phyloP scores from a whole-genome alignment of 371 early-diverging fungal genomes.

The Rhizopus delemar region DNA sequence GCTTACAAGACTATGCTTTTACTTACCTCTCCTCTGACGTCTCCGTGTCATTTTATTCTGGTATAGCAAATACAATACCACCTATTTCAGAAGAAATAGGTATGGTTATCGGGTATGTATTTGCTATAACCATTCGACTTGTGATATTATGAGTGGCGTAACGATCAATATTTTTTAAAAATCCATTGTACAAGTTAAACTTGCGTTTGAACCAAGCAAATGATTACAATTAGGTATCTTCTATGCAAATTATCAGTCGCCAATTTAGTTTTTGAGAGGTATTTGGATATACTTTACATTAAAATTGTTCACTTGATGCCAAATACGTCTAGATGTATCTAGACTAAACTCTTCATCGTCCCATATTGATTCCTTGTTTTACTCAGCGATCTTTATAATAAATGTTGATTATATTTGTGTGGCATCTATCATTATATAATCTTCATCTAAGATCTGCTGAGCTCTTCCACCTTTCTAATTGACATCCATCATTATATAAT shows the following conservation, averaged over 20 bases:
- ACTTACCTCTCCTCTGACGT: constrained; percentile 12
- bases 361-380: constrained; percentile 13
- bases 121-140: constrained; percentile 18
- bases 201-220: constrained; percentile 32
- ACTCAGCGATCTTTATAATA: neutral
- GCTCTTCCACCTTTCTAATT: neutral
- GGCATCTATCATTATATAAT: neutral
- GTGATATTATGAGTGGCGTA: constrained; percentile 21
- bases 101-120: constrained; percentile 10
- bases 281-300: neutral
- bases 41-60: constrained; percentile 20
- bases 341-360: constrained; percentile 27
- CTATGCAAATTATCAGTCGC: constrained; percentile 32
- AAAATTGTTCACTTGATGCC: constrained; percentile 7
- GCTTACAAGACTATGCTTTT: neutral
- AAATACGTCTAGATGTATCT: constrained; percentile 23
- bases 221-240: constrained; percentile 11
- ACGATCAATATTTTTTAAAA: constrained; percentile 11
- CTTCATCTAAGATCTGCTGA: neutral
- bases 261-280: constrained; percentile 15
- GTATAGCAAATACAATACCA: constrained; percentile 35
- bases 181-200: constrained; percentile 32
- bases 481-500: constrained; percentile 7
- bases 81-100: constrained; percentile 29
- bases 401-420: neutral